A percentile compares a stretch with the other conserved stretches of the same genome.
Evolutionary conservation across 768 basidiomycete genomes (phyloP).

Genomic region (Dioszegia aurantiaca): DNA sequence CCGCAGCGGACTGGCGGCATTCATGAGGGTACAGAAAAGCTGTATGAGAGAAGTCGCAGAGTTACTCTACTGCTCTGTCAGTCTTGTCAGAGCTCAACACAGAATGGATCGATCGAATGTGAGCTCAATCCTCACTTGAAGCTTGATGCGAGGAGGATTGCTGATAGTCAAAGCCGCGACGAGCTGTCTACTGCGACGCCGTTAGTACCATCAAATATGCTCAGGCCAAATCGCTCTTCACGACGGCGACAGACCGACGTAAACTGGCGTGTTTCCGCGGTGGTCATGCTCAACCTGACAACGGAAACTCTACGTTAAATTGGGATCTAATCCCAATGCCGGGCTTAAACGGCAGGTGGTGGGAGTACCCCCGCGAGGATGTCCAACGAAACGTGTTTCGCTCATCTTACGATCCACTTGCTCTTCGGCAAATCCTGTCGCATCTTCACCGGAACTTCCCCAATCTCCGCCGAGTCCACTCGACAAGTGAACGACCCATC

Average conservation of each 20-base stretch:
- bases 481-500: not conserved
- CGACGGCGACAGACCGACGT: too few relatives aligned
- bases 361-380: too few relatives aligned
- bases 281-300: too few relatives aligned
- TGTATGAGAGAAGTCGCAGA: not conserved
- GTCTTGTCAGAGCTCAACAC: not conserved
- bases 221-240: too few relatives aligned
- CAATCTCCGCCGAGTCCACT: not conserved
- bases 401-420: too few relatives aligned
- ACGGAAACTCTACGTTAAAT: too few relatives aligned
- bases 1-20: not conserved
- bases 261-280: too few relatives aligned
- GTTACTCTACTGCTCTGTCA: not conserved
- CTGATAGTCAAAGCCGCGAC: not conserved
- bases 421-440: not conserved
- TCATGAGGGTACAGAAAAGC: not conserved
- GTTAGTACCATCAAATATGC: not conserved
- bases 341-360: too few relatives aligned
- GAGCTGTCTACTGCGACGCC: not conserved
- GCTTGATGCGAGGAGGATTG: not conserved
- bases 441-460: not conserved
- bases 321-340: too few relatives aligned
- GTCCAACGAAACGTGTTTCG: too few relatives aligned
- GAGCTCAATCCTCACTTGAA: not conserved
- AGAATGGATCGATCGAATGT: not conserved